These are phyloP conservation scores for Chaetomiaceae sp. DNA, from an alignment of 2,329 filamentous ascomycete genomes.

Conservation along the genomic window DNA sequence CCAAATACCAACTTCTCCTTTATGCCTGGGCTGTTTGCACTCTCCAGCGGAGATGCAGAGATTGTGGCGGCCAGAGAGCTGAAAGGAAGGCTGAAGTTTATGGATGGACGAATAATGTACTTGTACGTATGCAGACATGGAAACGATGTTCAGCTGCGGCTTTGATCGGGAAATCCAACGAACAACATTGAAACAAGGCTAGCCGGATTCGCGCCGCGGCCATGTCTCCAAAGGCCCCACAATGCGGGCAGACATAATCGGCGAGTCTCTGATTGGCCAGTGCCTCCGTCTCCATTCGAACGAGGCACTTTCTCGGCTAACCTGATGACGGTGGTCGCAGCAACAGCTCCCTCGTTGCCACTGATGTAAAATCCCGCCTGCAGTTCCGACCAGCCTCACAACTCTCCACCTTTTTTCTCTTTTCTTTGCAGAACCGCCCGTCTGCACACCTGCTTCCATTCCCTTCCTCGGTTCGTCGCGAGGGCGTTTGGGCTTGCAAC, in stretches of 20 bases:
- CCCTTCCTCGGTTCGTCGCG: conserved; percentile 29
- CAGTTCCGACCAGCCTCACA: conserved; percentile 31
- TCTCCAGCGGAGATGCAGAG: not conserved
- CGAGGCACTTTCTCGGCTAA: conserved; percentile 29
- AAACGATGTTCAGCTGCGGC: conserved; percentile 9
- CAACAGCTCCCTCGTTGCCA: conserved; percentile 24
- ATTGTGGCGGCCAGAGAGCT: not conserved
- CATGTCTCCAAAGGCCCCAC: conserved; percentile 23
- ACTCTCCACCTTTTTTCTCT: conserved; percentile 36
- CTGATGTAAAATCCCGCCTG: conserved; percentile 28
- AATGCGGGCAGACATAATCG: conserved; percentile 24
- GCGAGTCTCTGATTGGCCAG: conserved; percentile 22
- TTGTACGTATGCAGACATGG: conserved; percentile 7
- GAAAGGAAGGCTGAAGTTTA: not conserved
- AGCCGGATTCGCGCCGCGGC: conserved; percentile 17
- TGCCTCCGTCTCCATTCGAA: conserved; percentile 24
- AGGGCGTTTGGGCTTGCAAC: conserved; percentile 25
- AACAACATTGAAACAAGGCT: conserved; percentile 21
- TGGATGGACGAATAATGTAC: too few species aligned
- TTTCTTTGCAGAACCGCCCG: conserved; percentile 19
- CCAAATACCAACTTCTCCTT: not conserved
- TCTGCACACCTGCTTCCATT: conserved; percentile 21
- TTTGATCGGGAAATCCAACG: conserved; percentile 15
- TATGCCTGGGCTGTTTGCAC: not conserved
- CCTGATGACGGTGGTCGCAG: conserved; percentile 27